Evolutionary conservation across 345 rosid genomes (phyloP), one percentile per base, ranked within the genome.

Genomic region (Murraya paniculata): DNA sequence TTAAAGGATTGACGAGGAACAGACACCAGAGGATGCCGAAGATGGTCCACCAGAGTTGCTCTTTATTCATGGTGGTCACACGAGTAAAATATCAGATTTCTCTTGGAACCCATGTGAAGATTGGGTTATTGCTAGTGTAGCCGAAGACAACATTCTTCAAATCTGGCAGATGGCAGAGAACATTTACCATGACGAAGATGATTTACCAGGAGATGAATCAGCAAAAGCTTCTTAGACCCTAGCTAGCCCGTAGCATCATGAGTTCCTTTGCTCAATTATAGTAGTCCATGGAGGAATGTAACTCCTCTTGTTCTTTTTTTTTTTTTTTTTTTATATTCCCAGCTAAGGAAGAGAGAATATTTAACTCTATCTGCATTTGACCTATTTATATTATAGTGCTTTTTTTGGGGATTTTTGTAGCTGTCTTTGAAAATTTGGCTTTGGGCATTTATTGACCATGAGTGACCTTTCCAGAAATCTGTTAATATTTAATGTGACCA

Each of bases 101-200:
- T 94, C 99, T 8, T 96, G 99, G 99, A 96, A 96, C 86, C 98
- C 99, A 3, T 92, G 98, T 78, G 98, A 96, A 81, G 99, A 96
- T 79, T 96, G 99, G 99, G 98, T 96, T 50, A 58, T 96, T 50
- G 87, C 97, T 31, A 96, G 99, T 78, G 99, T 96, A 56, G 98
- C 99, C 1, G 99, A 96, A 80, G 99, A 96, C 86, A 96, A 96
- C 84, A 96, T 96, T 68, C 98, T 96, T 73, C 99, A 96, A 70
- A 94, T 96, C 79, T 96, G 99, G 99, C 99, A 96, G 89, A 94
- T 96, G 99, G 98, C 98, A 11, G 99, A 96, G 87, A 94, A 92
- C 80, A 96, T 96, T 35, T 96, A 96, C 84, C 99, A 96, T 39
- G 99, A 96, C 60, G 97, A 96, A 82, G 99, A 94, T 76, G 98